Conservation (phyloP, 1,139 yeast genomes). For the Candida labiduridarum region DNA sequence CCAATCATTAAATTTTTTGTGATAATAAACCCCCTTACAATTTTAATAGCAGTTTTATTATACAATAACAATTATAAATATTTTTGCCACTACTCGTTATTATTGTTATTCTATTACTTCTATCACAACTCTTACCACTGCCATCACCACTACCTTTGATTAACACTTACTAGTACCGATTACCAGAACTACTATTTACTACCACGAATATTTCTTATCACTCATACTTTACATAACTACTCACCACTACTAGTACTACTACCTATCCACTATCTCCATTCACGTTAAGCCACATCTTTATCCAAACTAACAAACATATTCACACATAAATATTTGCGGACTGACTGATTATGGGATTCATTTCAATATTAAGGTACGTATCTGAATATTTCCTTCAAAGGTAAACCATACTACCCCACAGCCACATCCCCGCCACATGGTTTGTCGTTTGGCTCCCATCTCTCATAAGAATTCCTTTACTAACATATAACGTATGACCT, state of each 20-base stretch:
- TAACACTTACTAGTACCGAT: too few species aligned
- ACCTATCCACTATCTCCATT: background rate
- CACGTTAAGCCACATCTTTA: background rate
- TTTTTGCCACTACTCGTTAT: background rate
- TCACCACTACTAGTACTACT: too few species aligned
- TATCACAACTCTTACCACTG: background rate
- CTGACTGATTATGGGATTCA: slow-evolving; percentile 17
- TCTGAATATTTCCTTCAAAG: background rate
- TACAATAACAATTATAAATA: too few species aligned
- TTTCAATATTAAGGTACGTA: slow-evolving; percentile 22
- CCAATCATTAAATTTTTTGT: background rate
- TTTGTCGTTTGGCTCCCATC: background rate
- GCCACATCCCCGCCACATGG: background rate
- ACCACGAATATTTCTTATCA: too few species aligned
- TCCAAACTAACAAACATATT: background rate
- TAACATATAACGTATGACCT: background rate
- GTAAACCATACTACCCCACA: background rate
- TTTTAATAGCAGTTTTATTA: too few species aligned
- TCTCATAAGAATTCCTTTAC: background rate
- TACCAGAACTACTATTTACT: too few species aligned
- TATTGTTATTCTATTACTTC: background rate
- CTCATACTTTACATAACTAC: too few species aligned
- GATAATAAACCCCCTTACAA: background rate
- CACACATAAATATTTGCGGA: background rate
- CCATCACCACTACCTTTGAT: too few species aligned